Evolutionary conservation across 2,329 filamentous ascomycete species (phyloP), one percentile per base, ranked within the genome.

Genomic region (Aspergillus candidus): DNA sequence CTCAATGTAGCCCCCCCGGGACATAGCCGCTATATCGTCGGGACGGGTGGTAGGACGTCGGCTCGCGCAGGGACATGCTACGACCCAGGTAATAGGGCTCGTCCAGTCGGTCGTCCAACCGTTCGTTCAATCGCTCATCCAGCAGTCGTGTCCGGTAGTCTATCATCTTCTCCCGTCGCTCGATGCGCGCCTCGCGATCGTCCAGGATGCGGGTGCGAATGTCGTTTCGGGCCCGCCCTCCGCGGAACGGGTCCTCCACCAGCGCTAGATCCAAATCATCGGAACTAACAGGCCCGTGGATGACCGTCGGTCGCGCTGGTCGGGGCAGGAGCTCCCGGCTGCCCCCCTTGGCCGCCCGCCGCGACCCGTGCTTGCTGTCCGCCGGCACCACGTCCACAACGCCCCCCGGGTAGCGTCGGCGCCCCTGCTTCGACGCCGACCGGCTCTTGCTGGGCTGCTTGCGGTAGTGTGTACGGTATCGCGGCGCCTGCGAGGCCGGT

Each of bases 401-500:
- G 11, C 45, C 52, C 18, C 40, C 38, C 5, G 36, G 38, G 35
- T 60, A 58, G 29, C 41, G 46, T 14, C 36, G 34, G 35, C 47
- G 49, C 15, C 32, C 35, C 14, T 38, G 31, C 17, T 46, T 48
- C 32, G 14, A 36, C 22, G 46, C 43, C 6, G 17, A 27, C 7
- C 32, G 37, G 35, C 32, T 47, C 32, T 33, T 53, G 46, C 17
- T 45, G 11, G 44, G 43, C 30, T 46, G 54, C 44, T 55, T 60
- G 7, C 59, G 59, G 37, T 50, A 53, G 40, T 63, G 61, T 6
- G 40, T 51, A 27, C 61, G 60, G 45, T 62, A 60, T 7, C 36
- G 34, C 13, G 39, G 40, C 10, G 51, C 46, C n/a, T 41, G 43
- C 4, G 40, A 49, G 34, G 47, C 43, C 5, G 56, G 50, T 13